Percentiles rank a stretch among this genome's conserved stretches.
phyloP scores from a whole-genome alignment of 1,139 yeast species.

The Pichia sp. region DNA sequence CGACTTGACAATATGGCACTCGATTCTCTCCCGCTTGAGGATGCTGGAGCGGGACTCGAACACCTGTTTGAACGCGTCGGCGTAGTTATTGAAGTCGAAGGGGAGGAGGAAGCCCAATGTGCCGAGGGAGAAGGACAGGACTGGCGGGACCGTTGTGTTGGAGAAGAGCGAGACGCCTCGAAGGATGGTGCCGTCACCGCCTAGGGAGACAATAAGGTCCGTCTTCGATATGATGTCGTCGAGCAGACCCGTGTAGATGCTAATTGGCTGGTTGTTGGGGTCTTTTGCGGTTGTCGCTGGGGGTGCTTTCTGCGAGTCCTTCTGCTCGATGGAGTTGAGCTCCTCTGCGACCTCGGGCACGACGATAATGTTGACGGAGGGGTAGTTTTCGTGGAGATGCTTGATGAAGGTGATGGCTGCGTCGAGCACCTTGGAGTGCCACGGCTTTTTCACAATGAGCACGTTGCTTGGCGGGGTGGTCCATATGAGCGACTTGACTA shows the following conservation, averaged over 20 bases:
- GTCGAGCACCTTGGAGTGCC: slow-evolving; percentile 58
- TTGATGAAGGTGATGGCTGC: slow-evolving; percentile 65
- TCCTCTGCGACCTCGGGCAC: slow-evolving; percentile 75
- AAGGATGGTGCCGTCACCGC: slow-evolving; percentile 94
- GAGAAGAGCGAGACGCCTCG: slow-evolving; percentile 53
- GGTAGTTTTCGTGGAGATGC: slow-evolving; percentile 53
- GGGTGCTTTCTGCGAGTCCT: too few species aligned
- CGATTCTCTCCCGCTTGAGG: slow-evolving; percentile 69
- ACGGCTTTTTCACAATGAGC: slow-evolving; percentile 78
- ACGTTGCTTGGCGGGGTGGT: slow-evolving; percentile 59
- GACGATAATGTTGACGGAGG: slow-evolving; percentile 69
- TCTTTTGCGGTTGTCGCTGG: too few species aligned
- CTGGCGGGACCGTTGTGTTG: slow-evolving; percentile 76
- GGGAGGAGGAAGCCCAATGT: slow-evolving; percentile 89
- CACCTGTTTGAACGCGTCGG: slow-evolving; percentile 59
- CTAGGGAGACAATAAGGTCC: slow-evolving; percentile 78
- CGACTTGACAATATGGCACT: slow-evolving; percentile 59
- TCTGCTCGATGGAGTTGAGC: slow-evolving; percentile 36
- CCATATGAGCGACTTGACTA: slow-evolving; percentile 43
- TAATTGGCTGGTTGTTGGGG: background rate
- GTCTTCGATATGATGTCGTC: slow-evolving; percentile 52
- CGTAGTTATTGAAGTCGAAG: slow-evolving; percentile 63
- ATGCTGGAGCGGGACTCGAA: slow-evolving; percentile 66
- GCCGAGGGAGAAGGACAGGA: slow-evolving; percentile 83
- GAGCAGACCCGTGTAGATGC: slow-evolving; percentile 53